These are phyloP conservation scores for Aegilops speltoides DNA, from an alignment of 176 grass and related monocot species.

Conservation along the genomic window DNA sequence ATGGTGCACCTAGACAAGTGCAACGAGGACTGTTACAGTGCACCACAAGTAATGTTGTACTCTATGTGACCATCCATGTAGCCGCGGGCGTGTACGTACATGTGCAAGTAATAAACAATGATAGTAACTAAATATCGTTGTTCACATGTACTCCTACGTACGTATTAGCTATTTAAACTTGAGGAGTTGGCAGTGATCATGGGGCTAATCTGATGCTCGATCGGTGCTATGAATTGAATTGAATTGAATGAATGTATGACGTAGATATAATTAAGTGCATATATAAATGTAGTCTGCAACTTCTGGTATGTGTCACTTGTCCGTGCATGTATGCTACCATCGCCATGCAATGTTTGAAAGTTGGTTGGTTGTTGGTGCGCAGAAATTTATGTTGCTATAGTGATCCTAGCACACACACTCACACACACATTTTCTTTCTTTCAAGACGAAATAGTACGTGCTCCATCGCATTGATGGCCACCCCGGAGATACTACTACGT, in stretches of 20 bases:
- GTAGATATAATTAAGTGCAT: slow-evolving; percentile 46
- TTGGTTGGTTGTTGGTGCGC: slow-evolving; percentile 41
- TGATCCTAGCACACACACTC: neutral
- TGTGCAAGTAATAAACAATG: slow-evolving; percentile 23
- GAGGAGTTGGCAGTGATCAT: neutral
- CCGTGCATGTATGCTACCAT: slow-evolving; percentile 2
- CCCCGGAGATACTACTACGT: neutral
- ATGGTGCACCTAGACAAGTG: neutral
- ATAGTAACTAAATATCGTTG: slow-evolving; percentile 23
- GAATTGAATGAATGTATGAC: slow-evolving; percentile 5
- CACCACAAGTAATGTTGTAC: neutral
- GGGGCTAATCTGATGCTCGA: neutral
- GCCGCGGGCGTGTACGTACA: neutral
- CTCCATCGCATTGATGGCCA: neutral
- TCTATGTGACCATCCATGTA: neutral
- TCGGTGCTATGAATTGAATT: neutral
- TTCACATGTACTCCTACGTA: neutral
- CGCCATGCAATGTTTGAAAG: slow-evolving; percentile 23
- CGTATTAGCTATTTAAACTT: neutral
- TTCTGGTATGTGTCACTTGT: slow-evolving; percentile 41
- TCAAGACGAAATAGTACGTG: neutral
- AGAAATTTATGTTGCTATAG: slow-evolving; percentile 30
- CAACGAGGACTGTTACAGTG: neutral
- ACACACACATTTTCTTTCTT: neutral
- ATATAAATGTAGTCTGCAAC: slow-evolving; percentile 50